Conservation (phyloP, 176 grass and related monocot species). For the Elaeis guineensis region DNA sequence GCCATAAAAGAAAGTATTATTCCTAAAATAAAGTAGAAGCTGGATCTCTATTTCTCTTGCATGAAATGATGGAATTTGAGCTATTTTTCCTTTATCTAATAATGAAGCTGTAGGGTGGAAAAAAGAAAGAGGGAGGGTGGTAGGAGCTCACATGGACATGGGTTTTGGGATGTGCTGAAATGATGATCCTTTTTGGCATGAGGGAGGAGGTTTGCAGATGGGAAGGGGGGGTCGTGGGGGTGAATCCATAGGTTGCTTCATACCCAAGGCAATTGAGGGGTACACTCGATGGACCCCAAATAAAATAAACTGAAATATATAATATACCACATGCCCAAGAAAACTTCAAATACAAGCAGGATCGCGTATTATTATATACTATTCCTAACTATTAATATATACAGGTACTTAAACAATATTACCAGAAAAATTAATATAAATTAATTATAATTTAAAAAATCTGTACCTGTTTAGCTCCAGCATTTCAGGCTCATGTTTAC, state of each 20-base stretch:
- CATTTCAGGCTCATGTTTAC: too few species aligned
- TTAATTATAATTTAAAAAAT: too few species aligned
- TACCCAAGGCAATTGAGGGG: conserved; percentile 85
- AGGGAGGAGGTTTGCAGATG: conserved; percentile 36
- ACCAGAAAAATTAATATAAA: too few species aligned
- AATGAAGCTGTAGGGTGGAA: conserved; percentile 34
- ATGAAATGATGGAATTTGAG: conserved; percentile 38
- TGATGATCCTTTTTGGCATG: conserved; percentile 92
- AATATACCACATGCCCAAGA: conserved; percentile 58
- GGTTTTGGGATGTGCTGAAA: conserved; percentile 52
- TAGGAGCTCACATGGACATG: conserved; percentile 92
- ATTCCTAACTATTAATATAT: too few species aligned
- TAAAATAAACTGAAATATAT: conserved; percentile 36
- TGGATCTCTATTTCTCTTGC: conserved; percentile 21
- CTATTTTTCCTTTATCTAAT: conserved; percentile 39
- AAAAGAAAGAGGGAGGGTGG: conserved; percentile 16
- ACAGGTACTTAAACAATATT: too few species aligned
- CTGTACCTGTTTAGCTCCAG: too few species aligned
- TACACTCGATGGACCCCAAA: conserved; percentile 78
- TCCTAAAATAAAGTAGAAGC: not conserved
- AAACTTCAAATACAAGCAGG: conserved; percentile 68
- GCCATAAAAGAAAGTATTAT: not conserved
- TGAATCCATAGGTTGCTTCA: conserved; percentile 80
- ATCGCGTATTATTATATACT: too few species aligned
- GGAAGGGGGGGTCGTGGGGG: too few species aligned